Base-by-base conservation (phyloP, 352 stramenopile species). In the Phytophthora palmivora region DNA sequence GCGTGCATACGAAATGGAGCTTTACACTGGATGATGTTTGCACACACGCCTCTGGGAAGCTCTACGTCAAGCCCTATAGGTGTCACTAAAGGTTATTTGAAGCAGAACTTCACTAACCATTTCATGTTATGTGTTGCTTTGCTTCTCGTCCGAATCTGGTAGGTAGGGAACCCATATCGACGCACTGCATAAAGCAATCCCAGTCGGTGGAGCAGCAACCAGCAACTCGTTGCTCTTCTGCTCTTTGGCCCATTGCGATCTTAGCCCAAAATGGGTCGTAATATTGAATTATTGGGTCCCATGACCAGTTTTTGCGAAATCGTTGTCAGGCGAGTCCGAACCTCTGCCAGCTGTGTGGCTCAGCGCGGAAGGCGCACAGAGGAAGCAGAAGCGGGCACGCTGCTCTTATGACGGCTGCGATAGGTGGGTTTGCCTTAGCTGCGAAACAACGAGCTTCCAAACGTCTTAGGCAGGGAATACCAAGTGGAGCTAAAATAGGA, bases 331-430 rank as follows among this genome's bases (percentile, higher is more conserved):
- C n/a, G n/a, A n/a, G n/a, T n/a, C n/a, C n/a, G n/a, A n/a, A 48
- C 47, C 48, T 66, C 43, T 59, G 32, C 52, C 11, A 28, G 21
- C 53, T 54, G 32, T 54, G 54, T 62, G 43, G 54, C 42, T 61
- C 30, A 53, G 33, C 19, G 26, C n/a, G 11, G 18, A 30, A 36
- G 28, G 22, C 16, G 19, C 45, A 30, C 7, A 38, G 22, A 45
- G 15, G 37, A 18, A 38, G 34, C 26, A 55, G 33, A 53, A 46
- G 48, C 28, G 37, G 16, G 24, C 42, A 2, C 21, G 42, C 9
- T 41, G 46, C 46, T 64, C 56, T 64, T 64, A 64, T 64, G 56
- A 57, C 37, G 18, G 38, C 46, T 9, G 24, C 26, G 45, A 57
- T 41, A 56, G 32, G 39, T 32, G 43, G 15, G 11, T 21, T 50